Evolutionary conservation across 2,329 filamentous ascomycete genomes (phyloP).

Genomic region (Ascochyta fabae): DNA sequence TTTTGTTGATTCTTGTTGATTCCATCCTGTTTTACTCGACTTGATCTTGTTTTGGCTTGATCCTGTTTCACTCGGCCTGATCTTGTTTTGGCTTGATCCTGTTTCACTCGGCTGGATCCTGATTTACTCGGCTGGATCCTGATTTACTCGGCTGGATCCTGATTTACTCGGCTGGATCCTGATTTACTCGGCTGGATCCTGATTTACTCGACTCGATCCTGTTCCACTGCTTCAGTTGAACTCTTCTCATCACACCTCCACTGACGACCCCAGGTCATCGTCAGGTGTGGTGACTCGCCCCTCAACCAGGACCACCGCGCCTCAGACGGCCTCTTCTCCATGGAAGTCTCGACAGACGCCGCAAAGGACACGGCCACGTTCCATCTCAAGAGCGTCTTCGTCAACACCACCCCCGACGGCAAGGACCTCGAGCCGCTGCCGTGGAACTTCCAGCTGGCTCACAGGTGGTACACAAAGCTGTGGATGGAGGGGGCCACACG

Average conservation of each 20-base stretch:
- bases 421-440: conserved; percentile 37
- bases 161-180: no score
- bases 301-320: conserved; percentile 36
- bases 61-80: not conserved
- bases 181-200: no score
- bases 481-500: conserved; percentile 52
- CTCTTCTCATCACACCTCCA: not conserved
- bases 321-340: conserved; percentile 48
- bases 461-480: conserved; percentile 48
- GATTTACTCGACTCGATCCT: no score
- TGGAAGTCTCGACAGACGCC: conserved; percentile 49
- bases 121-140: no score
- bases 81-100: no score
- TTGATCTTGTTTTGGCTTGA: no score
- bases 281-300: conserved; percentile 49
- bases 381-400: conserved; percentile 49
- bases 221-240: not conserved
- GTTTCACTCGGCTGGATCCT: no score
- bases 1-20: not conserved
- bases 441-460: conserved; percentile 39
- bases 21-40: not conserved
- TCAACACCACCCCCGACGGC: conserved; percentile 48
- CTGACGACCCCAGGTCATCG: conserved; percentile 41
- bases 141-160: no score
- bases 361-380: conserved; percentile 46